phyloP scores from a whole-genome alignment of 495 filamentous ascomycete genomes.

The Aspergillus asperescens region DNA sequence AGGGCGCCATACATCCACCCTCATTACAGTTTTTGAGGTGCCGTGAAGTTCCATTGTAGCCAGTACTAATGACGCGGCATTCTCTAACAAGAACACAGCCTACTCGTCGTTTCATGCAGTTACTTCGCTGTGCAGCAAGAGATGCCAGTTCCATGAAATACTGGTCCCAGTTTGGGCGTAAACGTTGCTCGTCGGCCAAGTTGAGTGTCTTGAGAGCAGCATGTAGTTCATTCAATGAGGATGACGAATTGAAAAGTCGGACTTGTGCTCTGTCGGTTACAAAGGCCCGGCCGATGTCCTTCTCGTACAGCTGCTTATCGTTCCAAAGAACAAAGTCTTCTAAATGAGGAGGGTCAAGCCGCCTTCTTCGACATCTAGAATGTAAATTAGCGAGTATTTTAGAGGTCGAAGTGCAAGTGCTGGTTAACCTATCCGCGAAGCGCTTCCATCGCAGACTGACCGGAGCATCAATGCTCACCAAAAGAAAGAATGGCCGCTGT shows the following conservation, averaged over 20 bases:
- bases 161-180: conserved; percentile 92
- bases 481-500: conserved; percentile 83
- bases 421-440: conserved; percentile 49
- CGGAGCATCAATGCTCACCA: conserved; percentile 88
- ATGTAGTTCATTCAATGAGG: conserved; percentile 63
- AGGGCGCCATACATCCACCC: conserved; percentile 65
- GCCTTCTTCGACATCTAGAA: conserved; percentile 39
- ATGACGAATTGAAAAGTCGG: conserved; percentile 77
- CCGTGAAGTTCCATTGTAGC: conserved; percentile 95
- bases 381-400: not conserved
- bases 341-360: conserved; percentile 50
- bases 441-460: conserved; percentile 76
- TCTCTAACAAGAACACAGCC: conserved; percentile 92
- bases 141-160: conserved; percentile 97
- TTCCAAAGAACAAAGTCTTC: conserved; percentile 73
- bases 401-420: not conserved
- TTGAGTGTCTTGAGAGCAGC: conserved; percentile 61
- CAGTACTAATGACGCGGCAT: conserved; percentile 83
- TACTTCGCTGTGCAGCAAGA: conserved; percentile 82
- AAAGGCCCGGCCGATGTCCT: conserved; percentile 57
- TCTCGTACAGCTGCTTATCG: conserved; percentile 72
- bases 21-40: conserved; percentile 85
- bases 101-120: conserved; percentile 97
- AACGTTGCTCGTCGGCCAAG: conserved; percentile 68
- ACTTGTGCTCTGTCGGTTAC: conserved; percentile 76